Evolutionary conservation across 768 basidiomycete species (phyloP).

Genomic region (Podaxis sp.): DNA sequence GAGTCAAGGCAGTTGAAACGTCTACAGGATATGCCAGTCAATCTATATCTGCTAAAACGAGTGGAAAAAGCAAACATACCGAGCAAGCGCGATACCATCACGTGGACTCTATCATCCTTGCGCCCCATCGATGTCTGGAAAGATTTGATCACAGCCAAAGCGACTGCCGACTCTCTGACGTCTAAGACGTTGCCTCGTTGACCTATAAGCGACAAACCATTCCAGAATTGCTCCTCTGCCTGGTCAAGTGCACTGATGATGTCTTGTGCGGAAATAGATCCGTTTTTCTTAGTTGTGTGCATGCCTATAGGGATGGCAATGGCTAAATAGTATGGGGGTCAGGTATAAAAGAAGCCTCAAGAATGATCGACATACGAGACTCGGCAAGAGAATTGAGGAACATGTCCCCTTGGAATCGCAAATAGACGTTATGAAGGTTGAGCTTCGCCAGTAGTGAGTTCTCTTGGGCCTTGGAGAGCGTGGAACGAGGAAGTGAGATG

Average conservation of each 20-base stretch:
- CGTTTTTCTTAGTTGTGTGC: constrained; percentile 38
- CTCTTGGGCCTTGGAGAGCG: constrained; percentile 69
- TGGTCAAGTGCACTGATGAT: constrained; percentile 60
- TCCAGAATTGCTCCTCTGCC: constrained; percentile 72
- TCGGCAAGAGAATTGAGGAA: constrained; percentile 89
- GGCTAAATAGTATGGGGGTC: constrained; percentile 40
- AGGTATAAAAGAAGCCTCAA: neutral
- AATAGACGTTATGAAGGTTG: constrained; percentile 75
- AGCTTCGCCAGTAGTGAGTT: constrained; percentile 73
- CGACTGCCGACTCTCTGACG: constrained; percentile 73
- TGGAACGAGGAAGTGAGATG: constrained; percentile 53
- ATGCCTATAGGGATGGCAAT: constrained; percentile 84
- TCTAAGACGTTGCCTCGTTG: constrained; percentile 64
- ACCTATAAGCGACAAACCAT: constrained; percentile 55
- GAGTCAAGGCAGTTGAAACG: constrained; percentile 69
- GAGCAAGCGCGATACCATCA: constrained; percentile 62
- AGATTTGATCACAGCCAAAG: constrained; percentile 67
- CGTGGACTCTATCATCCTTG: constrained; percentile 45
- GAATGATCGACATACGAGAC: constrained; percentile 63
- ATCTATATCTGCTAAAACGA: neutral
- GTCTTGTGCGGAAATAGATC: constrained; percentile 51
- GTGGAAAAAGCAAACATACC: constrained; percentile 35
- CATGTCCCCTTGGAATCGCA: constrained; percentile 81
- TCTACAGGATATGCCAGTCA: constrained; percentile 44
- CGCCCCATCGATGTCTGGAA: constrained; percentile 83